Base-by-base conservation (phyloP, 2,329 filamentous ascomycete species). In the Aureobasidium namibiae region DNA sequence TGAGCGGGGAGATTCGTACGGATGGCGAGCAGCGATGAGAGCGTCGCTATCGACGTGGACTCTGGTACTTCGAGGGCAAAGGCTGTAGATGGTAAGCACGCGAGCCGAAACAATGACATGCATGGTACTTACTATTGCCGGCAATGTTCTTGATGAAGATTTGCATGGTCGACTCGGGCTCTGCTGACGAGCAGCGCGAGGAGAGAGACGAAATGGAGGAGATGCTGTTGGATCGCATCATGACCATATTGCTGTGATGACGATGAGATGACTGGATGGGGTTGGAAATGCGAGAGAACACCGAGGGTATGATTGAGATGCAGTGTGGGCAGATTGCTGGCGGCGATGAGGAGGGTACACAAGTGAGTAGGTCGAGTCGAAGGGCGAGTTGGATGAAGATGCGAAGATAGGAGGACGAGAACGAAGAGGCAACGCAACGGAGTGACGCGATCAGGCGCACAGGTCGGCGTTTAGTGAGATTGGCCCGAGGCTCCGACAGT, bases 141-240 rank as follows among this genome's bases (percentile, higher is more conserved):
- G 78, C 75, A 52, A 82, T 72, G 67, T 78, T 79, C 73, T 82
- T 83, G 70, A 84, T 77, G 72, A 84, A 84, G 71, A 85, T 81
- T 68, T 82, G 80, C 74, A 83, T 82, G 39, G 76, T 82, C 54
- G 80, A 76, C 57, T 78, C 75, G 50, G 72, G 67, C 60, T 80
- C 77, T 41, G 70, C 67, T 33, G 71, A 70, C 4, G 70, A 68
- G 34, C 74, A 73, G 48, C 71, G 67, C 31, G 67, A 68, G 6
- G 64, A 63, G 39, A 61, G 33, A 49, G 68, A 63, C 10, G 52
- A 56, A n/a, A 56, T 18, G 34, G 73, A 76, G 60, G 72, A 72
- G 67, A 75, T 70, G 70, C 72, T 73, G 66, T 71, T 73, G 61
- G 71, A 72, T 60, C 73, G 72, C 71, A 75, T 75, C 67, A 52